Conservation (phyloP, 2,329 filamentous ascomycete genomes). For the Canariomyces notabilis region DNA sequence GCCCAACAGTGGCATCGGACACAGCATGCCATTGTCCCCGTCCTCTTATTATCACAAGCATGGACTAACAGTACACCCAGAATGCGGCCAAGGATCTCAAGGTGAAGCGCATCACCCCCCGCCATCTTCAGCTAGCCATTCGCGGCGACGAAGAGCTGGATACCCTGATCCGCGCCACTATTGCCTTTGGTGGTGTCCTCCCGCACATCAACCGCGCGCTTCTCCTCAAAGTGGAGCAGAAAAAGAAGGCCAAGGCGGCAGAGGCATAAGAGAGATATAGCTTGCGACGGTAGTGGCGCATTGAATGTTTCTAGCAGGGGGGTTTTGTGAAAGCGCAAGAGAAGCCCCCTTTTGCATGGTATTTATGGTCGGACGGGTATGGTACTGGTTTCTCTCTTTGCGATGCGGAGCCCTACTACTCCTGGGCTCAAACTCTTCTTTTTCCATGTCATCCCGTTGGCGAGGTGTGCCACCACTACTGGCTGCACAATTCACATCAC, state of each 20-base stretch:
- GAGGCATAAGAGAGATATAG: conserved; percentile 27
- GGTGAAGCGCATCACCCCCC: conserved; percentile 98
- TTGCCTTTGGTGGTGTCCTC: conserved; percentile 95
- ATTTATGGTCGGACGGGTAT: conserved; percentile 1
- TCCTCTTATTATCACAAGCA: neutral
- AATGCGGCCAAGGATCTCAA: conserved; percentile 99
- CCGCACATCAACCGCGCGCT: conserved; percentile 98
- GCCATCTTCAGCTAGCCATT: conserved; percentile 95
- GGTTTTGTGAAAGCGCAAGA: neutral
- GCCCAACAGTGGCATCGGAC: no score
- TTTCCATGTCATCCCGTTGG: neutral
- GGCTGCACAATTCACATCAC: neutral
- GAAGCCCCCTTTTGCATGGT: neutral
- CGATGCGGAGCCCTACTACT: conserved; percentile 5
- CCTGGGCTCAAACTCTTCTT: conserved; percentile 2
- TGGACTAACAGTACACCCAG: conserved; percentile 33
- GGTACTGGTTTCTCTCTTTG: conserved; percentile 11
- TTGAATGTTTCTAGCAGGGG: conserved; percentile 1
- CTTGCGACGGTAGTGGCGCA: neutral
- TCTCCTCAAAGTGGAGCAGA: conserved; percentile 48
- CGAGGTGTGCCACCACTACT: neutral
- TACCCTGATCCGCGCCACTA: conserved; percentile 93
- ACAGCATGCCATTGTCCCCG: neutral
- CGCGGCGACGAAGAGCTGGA: conserved; percentile 98
- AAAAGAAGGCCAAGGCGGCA: conserved; percentile 36